phyloP scores from a whole-genome alignment of 306 rosid genomes.

The Erythrophleum fordii region DNA sequence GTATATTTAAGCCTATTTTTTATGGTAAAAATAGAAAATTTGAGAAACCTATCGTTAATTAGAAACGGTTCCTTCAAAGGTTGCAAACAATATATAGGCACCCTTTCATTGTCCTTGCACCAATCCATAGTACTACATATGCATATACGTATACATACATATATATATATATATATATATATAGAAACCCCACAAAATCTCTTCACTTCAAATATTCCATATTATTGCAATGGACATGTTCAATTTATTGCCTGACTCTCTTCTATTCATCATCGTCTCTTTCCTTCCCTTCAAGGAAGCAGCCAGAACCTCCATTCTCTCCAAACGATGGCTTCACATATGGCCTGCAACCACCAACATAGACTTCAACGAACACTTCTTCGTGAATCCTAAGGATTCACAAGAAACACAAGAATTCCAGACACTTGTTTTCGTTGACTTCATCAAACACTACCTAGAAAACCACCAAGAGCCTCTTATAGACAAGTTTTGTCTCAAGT shows the following conservation, averaged over 20 bases:
- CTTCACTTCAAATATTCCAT: neutral
- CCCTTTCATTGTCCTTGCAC: too few relatives aligned
- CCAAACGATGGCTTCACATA: conserved; percentile 7
- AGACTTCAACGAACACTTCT: conserved; percentile 30
- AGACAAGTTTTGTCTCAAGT: conserved; percentile 22
- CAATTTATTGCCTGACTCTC: neutral
- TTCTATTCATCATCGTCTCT: conserved; percentile 15
- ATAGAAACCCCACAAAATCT: neutral
- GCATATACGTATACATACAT: too few relatives aligned
- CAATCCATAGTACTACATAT: too few relatives aligned
- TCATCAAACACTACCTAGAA: neutral
- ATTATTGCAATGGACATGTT: neutral
- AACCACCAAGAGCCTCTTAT: neutral
- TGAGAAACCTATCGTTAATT: too few relatives aligned
- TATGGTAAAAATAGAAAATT: too few relatives aligned
- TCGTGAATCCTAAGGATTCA: neutral
- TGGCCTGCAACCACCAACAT: conserved; percentile 29
- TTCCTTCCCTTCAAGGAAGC: conserved; percentile 43
- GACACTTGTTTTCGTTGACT: conserved; percentile 19
- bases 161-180: too few relatives aligned
- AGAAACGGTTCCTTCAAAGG: neutral
- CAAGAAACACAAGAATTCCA: neutral
- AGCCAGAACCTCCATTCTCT: conserved; percentile 26
- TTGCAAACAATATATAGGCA: neutral
- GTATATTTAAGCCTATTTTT: too few relatives aligned